These are phyloP conservation scores for Cynara cardunculus DNA, from an alignment of 129 eudicot genomes.

Conservation along the genomic window DNA sequence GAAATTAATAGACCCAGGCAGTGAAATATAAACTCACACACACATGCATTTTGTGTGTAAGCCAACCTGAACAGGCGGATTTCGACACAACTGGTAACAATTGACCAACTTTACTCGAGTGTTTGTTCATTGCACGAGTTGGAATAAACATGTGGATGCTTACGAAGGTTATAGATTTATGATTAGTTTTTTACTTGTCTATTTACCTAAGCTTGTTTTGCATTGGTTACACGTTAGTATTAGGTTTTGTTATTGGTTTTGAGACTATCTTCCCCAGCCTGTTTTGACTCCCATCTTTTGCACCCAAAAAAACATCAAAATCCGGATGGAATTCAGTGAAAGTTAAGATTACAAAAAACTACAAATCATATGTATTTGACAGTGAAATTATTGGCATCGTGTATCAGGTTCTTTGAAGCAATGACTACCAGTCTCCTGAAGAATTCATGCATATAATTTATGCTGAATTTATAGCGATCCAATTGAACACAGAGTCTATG, in stretches of 20 bases:
- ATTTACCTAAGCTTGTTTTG: background rate
- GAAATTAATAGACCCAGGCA: background rate
- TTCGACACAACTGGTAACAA: background rate
- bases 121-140: background rate
- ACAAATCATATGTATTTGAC: background rate
- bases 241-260: background rate
- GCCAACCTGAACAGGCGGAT: background rate
- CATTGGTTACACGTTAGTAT: background rate
- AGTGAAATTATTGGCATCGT: conserved; percentile 52
- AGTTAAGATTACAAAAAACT: background rate
- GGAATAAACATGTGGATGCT: background rate
- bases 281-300: background rate
- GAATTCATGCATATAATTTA: too few relatives aligned
- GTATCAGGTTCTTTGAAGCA: conserved; percentile 93
- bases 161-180: background rate
- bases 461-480: too few relatives aligned
- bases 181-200: background rate
- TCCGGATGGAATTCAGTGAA: background rate
- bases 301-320: background rate
- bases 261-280: background rate
- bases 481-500: too few relatives aligned
- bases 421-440: too few relatives aligned
- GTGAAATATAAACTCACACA: too few relatives aligned
- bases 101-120: background rate
- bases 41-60: too few relatives aligned